A percentile compares a stretch with the other conserved stretches of the same genome.
Conservation (phyloP, 805 yeast species). For the Saturnispora diversa region DNA sequence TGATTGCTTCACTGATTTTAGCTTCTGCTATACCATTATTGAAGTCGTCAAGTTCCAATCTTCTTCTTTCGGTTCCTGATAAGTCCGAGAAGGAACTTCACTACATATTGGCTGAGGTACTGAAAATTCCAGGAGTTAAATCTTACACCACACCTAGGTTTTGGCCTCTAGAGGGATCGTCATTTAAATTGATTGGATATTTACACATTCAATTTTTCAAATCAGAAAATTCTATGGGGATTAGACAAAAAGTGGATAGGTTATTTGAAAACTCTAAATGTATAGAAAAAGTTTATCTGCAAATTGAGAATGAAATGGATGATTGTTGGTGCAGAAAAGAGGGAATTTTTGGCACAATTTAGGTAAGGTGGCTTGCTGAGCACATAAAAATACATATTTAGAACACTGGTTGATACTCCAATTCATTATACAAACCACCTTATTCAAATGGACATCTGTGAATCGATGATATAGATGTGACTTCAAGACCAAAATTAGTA, state of each 20-base stretch:
- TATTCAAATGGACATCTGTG: no score
- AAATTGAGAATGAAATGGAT: conserved; percentile 32
- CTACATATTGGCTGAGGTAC: conserved; percentile 57
- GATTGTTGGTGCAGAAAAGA: conserved; percentile 33
- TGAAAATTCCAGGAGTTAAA: conserved; percentile 67
- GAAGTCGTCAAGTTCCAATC: conserved; percentile 67
- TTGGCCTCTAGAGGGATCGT: conserved; percentile 56
- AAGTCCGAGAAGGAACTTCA: conserved; percentile 57
- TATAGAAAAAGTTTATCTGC: conserved; percentile 26
- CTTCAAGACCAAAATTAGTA: no score
- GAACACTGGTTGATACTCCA: no score
- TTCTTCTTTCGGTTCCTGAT: conserved; percentile 49
- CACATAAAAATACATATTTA: neutral
- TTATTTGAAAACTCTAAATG: conserved; percentile 19
- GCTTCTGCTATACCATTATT: conserved; percentile 78
- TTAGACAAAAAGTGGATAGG: conserved; percentile 25
- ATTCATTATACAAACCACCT: no score
- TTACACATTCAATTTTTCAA: conserved; percentile 68
- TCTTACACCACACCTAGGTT: conserved; percentile 86
- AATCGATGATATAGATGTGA: no score
- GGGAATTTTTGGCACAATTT: conserved; percentile 23
- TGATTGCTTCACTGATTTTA: conserved; percentile 76
- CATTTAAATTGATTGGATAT: conserved; percentile 53
- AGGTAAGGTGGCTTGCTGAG: neutral
- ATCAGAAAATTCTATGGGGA: conserved; percentile 25